phyloP scores from a whole-genome alignment of 495 filamentous ascomycete species.

The Parathielavia appendiculata region DNA sequence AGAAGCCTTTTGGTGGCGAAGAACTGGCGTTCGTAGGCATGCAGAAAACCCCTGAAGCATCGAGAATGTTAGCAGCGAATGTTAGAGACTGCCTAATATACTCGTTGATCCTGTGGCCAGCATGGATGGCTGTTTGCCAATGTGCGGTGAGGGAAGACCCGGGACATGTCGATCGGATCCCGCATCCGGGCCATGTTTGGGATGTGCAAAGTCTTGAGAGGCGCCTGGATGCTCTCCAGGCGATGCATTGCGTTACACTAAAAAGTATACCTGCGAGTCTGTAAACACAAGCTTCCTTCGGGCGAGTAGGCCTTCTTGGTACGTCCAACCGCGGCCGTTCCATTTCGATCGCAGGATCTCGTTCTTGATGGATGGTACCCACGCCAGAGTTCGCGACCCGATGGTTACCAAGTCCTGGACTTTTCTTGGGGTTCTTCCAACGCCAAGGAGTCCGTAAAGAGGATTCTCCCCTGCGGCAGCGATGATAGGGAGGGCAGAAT shows the following conservation, averaged over 20 bases:
- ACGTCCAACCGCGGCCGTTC: constrained; percentile 42
- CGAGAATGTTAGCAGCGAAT: not conserved
- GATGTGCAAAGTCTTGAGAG: not conserved
- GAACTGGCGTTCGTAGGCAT: not conserved
- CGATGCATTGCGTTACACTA: constrained; percentile 31
- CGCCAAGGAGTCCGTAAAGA: constrained; percentile 14
- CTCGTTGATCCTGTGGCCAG: not conserved
- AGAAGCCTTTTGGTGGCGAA: not conserved
- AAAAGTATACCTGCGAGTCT: constrained; percentile 33
- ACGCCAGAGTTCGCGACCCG: not conserved
- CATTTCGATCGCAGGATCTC: constrained; percentile 26
- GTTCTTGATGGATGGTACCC: not conserved
- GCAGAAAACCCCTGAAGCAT: not conserved
- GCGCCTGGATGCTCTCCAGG: constrained; percentile 11
- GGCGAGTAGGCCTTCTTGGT: constrained; percentile 37
- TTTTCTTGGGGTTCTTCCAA: not conserved
- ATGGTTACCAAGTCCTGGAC: not conserved
- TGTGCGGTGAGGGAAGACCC: not conserved
- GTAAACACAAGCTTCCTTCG: constrained; percentile 22
- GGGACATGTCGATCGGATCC: not conserved
- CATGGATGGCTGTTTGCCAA: not conserved
- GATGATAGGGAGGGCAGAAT: constrained; percentile 27
- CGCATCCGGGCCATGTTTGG: not conserved
- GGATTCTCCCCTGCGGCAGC: constrained; percentile 24
- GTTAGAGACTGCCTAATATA: not conserved